Base-by-base conservation (phyloP, 192 early-diverging fungal genomes). In the Rhizophagus sp. region DNA sequence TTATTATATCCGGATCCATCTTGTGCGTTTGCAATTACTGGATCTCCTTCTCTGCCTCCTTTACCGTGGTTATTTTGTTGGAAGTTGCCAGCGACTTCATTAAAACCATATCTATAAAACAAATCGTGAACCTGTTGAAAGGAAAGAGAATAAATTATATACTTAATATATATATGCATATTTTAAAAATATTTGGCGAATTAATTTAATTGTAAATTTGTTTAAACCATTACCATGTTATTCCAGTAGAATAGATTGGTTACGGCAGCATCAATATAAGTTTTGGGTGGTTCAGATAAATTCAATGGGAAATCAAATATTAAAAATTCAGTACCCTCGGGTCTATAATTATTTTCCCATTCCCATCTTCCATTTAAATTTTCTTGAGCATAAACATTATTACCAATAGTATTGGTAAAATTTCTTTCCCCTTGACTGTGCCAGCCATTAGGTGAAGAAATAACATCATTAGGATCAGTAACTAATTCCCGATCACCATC, bases 171-270 rank as follows among this genome's bases (percentile, higher is more conserved):
- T 33, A 25, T 22, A 25, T n/a, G 7, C 0, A n/a, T 30, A 30
- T 65, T 2, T 36, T 36, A 36, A 36, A 36, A 36, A 36, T 36
- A 36, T 36, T 36, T 36, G 34, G 34, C 3, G 4, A 36, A 4
- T 36, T 0, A 36, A 36, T 36, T 36, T 36, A 36, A 36, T 36
- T 36, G 3, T 65, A 65, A 65, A 39, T 8, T 39, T 39, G 2
- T 39, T 39, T 30, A 61, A 47, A 76, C 63, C 49, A 57, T 50
- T 80, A 83, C 82, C 44, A 88, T 90, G 82, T 98, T 98, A 81
- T 95, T 94, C 88, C 93, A 95, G 83, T 97, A 98, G 80, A 98
- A 98, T 62, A 97, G 81, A 84, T 98, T 97, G 70, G 92, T 90
- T 34, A 97, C 86, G 7, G 95, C 88, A 17, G 91, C 92, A 70